phyloP scores from a whole-genome alignment of 2,329 filamentous ascomycete species.

The Colletotrichum spinosum region DNA sequence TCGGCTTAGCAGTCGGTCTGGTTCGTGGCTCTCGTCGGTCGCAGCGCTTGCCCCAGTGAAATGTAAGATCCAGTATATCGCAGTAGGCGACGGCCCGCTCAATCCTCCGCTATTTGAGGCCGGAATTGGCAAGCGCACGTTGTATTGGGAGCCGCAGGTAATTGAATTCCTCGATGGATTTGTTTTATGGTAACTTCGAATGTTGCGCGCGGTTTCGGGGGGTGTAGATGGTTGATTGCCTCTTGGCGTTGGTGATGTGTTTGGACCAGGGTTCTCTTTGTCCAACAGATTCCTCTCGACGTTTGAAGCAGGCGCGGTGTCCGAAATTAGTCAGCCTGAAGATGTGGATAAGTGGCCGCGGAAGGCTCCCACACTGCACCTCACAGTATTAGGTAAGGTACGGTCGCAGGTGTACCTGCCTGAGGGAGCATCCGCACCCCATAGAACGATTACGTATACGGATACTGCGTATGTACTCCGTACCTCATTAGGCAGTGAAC shows the following conservation, averaged over 20 bases:
- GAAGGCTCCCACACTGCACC: slow-evolving; percentile 2
- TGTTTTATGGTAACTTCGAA: background rate
- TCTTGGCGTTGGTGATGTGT: slow-evolving; percentile 48
- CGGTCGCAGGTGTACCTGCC: background rate
- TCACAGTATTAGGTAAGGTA: no score
- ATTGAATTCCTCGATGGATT: background rate
- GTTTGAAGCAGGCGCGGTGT: slow-evolving; percentile 35
- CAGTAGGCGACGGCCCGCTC: slow-evolving; percentile 20
- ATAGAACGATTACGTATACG: background rate
- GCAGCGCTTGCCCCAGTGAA: slow-evolving; percentile 6
- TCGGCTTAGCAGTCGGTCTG: slow-evolving; percentile 2
- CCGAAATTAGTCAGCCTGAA: slow-evolving; percentile 37
- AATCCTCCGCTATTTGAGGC: slow-evolving; percentile 31
- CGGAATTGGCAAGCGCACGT: slow-evolving; percentile 24
- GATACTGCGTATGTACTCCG: no score
- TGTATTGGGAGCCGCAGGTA: background rate
- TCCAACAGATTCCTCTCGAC: slow-evolving; percentile 45
- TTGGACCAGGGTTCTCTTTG: slow-evolving; percentile 52
- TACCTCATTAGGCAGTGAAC: background rate
- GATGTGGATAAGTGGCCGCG: slow-evolving; percentile 6
- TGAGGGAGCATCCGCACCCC: slow-evolving; percentile 29
- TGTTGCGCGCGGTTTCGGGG: slow-evolving; percentile 11
- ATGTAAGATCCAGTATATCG: background rate
- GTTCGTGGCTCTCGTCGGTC: background rate
- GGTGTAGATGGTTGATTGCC: slow-evolving; percentile 33